Evolutionary conservation across 208 protist species (phyloP).

Genomic region (Leishmania guyanensis): DNA sequence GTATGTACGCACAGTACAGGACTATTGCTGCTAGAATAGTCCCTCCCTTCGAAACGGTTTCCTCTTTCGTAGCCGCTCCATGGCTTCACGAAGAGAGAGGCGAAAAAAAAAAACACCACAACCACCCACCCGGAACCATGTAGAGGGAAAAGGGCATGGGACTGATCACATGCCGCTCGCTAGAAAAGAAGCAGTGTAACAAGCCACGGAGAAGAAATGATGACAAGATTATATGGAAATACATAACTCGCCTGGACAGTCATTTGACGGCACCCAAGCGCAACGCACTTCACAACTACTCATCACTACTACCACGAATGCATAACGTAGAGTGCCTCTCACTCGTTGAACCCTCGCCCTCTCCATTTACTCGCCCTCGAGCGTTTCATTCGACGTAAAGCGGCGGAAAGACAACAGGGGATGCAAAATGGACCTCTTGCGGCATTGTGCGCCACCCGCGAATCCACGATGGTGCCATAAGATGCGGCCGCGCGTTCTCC

Average conservation of each 20-base stretch:
- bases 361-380: not conserved
- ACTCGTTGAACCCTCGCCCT: not conserved
- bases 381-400: constrained; percentile 33
- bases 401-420: constrained; percentile 77
- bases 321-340: not conserved
- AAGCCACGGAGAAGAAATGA: not conserved
- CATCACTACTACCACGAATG: not conserved
- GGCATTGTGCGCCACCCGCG: constrained; percentile 75
- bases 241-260: not conserved
- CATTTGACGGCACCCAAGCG: not conserved
- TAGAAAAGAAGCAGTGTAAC: not conserved
- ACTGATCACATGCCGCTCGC: not conserved
- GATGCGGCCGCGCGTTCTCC: constrained; percentile 47
- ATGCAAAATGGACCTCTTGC: constrained; percentile 70
- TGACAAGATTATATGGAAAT: not conserved
- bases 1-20: not conserved
- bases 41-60: not conserved
- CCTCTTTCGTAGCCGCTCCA: not conserved
- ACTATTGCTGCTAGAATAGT: not conserved
- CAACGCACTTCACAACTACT: not conserved
- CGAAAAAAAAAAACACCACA: not conserved
- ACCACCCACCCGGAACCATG: not conserved
- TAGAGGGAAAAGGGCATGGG: not conserved
- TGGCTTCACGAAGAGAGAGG: not conserved
- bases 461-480: constrained; percentile 80